phyloP scores from a whole-genome alignment of 2,329 filamentous ascomycete species.

The Beauveria rudraprayagi region DNA sequence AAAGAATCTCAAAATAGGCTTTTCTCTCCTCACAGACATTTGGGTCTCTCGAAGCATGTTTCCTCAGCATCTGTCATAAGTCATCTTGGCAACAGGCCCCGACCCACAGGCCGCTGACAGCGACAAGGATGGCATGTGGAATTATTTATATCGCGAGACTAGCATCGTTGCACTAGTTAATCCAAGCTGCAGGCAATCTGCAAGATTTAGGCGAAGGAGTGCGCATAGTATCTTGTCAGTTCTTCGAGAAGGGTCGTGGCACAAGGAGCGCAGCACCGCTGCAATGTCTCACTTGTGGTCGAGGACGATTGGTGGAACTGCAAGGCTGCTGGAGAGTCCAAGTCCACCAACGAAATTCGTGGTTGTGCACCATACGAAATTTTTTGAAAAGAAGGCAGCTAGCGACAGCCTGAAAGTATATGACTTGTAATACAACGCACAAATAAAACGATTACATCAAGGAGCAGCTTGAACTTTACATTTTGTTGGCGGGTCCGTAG shows the following conservation, averaged over 20 bases:
- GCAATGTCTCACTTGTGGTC: neutral
- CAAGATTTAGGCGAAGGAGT: neutral
- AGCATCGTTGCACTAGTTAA: neutral
- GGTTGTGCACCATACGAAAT: no score
- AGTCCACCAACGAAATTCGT: no score
- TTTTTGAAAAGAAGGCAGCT: no score
- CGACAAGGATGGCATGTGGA: neutral
- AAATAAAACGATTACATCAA: neutral
- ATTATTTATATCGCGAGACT: neutral
- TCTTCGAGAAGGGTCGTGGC: neutral
- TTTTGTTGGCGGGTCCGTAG: neutral
- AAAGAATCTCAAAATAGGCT: no score
- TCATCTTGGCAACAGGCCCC: neutral
- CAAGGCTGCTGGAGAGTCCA: no score
- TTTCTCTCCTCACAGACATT: neutral
- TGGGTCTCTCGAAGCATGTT: neutral
- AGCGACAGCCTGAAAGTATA: no score
- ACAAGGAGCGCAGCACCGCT: neutral
- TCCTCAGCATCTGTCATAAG: neutral
- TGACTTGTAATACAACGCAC: neutral
- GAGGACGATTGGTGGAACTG: neutral
- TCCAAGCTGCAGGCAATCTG: neutral
- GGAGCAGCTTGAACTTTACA: neutral
- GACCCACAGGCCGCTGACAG: neutral
- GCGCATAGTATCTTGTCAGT: neutral